Evolutionary conservation across 1,284 basidiomycete genomes (phyloP).

Genomic region (Rhodotorula sp.): DNA sequence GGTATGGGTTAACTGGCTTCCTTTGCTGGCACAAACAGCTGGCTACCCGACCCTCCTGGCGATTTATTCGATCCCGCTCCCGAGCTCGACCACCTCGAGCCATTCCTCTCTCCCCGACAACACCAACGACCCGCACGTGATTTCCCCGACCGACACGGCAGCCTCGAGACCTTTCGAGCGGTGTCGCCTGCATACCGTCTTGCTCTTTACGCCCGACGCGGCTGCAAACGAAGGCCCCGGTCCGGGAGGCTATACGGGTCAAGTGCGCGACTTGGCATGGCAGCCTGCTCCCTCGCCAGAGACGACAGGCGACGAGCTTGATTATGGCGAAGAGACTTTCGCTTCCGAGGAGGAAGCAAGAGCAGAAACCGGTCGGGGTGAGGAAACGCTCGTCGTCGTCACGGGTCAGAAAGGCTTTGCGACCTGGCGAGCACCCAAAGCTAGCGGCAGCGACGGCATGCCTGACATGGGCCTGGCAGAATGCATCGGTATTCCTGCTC

Average conservation of each 20-base stretch:
- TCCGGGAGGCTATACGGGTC: neutral
- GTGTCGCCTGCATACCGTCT: slow-evolving; percentile 13
- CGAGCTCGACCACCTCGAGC: neutral
- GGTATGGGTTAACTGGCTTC: neutral
- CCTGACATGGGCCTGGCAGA: slow-evolving; percentile 5
- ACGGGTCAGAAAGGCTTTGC: slow-evolving; percentile 17
- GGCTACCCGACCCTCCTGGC: slow-evolving; percentile 1
- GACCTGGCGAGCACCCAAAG: slow-evolving; percentile 9
- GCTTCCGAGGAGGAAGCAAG: neutral
- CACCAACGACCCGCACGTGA: neutral
- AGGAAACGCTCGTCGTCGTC: slow-evolving; percentile 13
- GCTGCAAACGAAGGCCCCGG: neutral
- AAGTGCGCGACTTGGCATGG: slow-evolving; percentile 7
- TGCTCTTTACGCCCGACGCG: slow-evolving; percentile 2
- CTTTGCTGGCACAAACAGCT: neutral
- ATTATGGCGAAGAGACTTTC: neutral
- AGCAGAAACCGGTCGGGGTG: neutral
- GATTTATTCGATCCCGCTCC: neutral
- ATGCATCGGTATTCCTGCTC: slow-evolving; percentile 16
- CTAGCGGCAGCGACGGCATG: neutral
- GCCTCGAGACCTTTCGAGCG: neutral
- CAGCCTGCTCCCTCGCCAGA: neutral
- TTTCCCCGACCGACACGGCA: neutral
- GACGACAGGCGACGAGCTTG: neutral
- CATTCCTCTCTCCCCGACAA: too few relatives aligned